Evolutionary conservation across 2,329 filamentous ascomycete species (phyloP), one percentile per base, ranked within the genome.

Genomic region (Ilyonectria sp.): DNA sequence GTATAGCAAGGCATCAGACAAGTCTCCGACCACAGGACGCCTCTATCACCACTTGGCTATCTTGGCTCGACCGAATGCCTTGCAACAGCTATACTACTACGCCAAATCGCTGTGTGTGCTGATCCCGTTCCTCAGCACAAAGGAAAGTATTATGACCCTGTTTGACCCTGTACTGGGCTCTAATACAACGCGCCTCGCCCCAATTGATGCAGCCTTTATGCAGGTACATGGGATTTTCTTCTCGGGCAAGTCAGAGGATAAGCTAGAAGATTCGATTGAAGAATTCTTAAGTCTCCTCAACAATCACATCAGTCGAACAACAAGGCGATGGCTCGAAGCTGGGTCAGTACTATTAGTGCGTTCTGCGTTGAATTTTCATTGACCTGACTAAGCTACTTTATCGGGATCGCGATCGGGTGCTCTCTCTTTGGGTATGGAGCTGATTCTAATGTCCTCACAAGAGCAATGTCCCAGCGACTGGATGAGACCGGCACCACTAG

Each of bases 191-290:
- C 80, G 79, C 4, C 76, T 82, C 35, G 72, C 77, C 6, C 64
- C 69, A 0, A 72, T 90, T 1, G 91, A 94, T 68, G 82, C 86
- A 0, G 83, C 84, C 0, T 93, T 91, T 65, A 89, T 94, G 17
- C 88, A 86, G 6, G 83, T 87, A 0, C 91, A 94, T 67, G 92
- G 86, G 0, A 85, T 91, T 8, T 79, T 93, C 0, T 93, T 93
- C 56, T 87, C 85, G 0, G 82, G 83, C 1, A 84, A 84, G 26
- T 77, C 81, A 1, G 71, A 79, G 2, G 84, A 89, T 0, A 82
- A 81, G 4, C 86, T 91, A 23, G 74, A 84, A 0, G 53, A 77
- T 0, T 82, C 86, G 0, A 80, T 83, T n/a, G 67, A 79, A 0
- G 83, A 86, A 1, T 92, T 92, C 47, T 73, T 90, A 0, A 74